Evolutionary conservation across 495 filamentous ascomycete species (phyloP).

Genomic region (Aspergillus ostianus): DNA sequence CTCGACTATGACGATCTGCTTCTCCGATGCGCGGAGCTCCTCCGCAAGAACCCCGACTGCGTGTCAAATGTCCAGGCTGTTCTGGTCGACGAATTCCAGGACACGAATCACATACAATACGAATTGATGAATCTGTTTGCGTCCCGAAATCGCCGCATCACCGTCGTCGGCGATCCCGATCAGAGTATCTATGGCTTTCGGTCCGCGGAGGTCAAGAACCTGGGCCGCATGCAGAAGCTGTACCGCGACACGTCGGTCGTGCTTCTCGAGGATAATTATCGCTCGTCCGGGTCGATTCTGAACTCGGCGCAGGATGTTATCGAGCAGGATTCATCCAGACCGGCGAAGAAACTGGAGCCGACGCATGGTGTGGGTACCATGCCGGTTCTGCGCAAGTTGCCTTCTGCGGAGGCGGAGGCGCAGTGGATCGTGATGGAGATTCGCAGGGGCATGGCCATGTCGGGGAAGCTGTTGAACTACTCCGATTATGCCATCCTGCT

Average conservation of each 20-base stretch:
- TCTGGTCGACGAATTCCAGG: slow-evolving; percentile 96
- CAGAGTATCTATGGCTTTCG: slow-evolving; percentile 98
- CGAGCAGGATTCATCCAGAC: slow-evolving; percentile 81
- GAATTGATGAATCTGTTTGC: slow-evolving; percentile 92
- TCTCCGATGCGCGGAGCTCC: slow-evolving; percentile 76
- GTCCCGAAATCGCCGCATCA: slow-evolving; percentile 67
- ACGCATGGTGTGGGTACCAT: slow-evolving; percentile 79
- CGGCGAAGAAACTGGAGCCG: slow-evolving; percentile 72
- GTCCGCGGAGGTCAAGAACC: slow-evolving; percentile 92
- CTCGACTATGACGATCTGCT: slow-evolving; percentile 97
- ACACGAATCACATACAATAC: slow-evolving; percentile 94
- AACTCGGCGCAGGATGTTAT: slow-evolving; percentile 80
- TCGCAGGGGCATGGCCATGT: slow-evolving; percentile 65
- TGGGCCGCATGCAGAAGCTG: slow-evolving; percentile 70
- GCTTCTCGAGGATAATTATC: slow-evolving; percentile 92
- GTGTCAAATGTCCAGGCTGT: slow-evolving; percentile 90
- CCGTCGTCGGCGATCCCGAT: slow-evolving; percentile 95
- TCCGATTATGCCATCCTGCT: slow-evolving; percentile 86
- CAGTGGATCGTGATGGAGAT: slow-evolving; percentile 90
- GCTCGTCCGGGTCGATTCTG: slow-evolving; percentile 89
- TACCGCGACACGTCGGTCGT: slow-evolving; percentile 79
- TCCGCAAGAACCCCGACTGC: slow-evolving; percentile 74
- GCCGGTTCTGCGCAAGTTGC: slow-evolving; percentile 79
- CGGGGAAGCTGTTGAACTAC: slow-evolving; percentile 66
- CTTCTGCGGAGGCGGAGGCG: slow-evolving; percentile 71